A percentile compares a stretch with the other conserved stretches of the same genome.
Conservation (phyloP, 805 yeast genomes). For the Zygosaccharomyces siamensis region DNA sequence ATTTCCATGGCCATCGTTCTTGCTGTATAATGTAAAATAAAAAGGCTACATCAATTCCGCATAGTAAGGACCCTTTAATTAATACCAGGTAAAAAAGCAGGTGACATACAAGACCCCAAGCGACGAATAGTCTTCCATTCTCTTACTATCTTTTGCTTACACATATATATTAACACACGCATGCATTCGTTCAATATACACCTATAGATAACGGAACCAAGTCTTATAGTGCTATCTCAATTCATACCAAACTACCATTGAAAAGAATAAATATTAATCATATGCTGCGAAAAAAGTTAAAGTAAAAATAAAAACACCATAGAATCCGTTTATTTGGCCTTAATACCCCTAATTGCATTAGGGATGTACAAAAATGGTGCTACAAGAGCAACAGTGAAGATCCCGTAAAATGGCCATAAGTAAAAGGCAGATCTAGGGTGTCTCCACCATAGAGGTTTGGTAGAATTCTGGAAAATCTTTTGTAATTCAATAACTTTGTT, state of each 20-base stretch:
- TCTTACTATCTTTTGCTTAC: background rate
- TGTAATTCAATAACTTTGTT: conserved; percentile 51
- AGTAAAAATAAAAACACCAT: background rate
- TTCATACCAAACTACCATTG: conserved; percentile 3
- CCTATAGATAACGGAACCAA: background rate
- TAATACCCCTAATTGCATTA: conserved; percentile 68
- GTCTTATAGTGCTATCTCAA: background rate
- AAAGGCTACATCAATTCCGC: no score
- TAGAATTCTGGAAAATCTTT: conserved; percentile 52
- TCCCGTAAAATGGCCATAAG: conserved; percentile 75
- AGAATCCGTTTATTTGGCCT: conserved; percentile 36
- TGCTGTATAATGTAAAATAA: background rate
- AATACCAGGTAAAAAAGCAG: background rate
- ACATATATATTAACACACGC: background rate
- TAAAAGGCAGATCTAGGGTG: conserved; percentile 66
- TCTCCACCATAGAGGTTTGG: conserved; percentile 56
- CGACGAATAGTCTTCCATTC: background rate
- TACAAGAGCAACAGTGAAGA: conserved; percentile 60
- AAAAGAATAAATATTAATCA: conserved; percentile 2
- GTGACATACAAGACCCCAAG: background rate
- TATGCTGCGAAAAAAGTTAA: conserved; percentile 1
- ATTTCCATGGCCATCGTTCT: background rate
- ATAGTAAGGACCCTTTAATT: background rate
- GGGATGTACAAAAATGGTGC: conserved; percentile 65
- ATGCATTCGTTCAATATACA: background rate